Percentiles rank a stretch among this genome's conserved stretches.
Conservation (phyloP, 2,329 filamentous ascomycete species). For the Sporothrix phasma region DNA sequence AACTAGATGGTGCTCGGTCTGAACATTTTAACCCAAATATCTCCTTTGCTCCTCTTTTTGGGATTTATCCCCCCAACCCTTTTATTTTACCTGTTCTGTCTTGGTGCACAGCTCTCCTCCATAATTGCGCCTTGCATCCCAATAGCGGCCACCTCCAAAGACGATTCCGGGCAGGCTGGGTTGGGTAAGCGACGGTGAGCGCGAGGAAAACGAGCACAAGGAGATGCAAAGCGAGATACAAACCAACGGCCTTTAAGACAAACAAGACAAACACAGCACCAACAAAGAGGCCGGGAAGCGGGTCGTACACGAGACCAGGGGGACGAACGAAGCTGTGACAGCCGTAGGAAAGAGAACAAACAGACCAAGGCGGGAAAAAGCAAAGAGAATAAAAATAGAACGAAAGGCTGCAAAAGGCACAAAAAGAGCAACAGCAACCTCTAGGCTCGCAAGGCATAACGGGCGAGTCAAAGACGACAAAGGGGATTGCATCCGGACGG, state of each 20-base stretch:
- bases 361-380: not conserved
- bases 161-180: constrained; percentile 1
- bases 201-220: not conserved
- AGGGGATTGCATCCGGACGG: not conserved
- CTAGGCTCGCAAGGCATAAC: not conserved
- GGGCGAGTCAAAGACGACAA: constrained; percentile 7
- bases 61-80: not conserved
- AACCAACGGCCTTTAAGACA: not conserved
- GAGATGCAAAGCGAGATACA: not conserved
- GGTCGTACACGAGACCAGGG: not conserved
- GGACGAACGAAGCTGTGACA: not conserved
- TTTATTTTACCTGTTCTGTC: not conserved
- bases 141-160: not conserved
- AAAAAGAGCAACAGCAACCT: not conserved
- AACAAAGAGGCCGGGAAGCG: not conserved
- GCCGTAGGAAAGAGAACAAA: not conserved
- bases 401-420: not conserved
- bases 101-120: not conserved
- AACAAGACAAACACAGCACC: not conserved
- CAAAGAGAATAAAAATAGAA: not conserved
- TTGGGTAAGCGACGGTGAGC: constrained; percentile 1
- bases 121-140: not conserved
- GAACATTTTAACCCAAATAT: not conserved
- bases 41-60: not conserved
- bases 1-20: not conserved